Evolutionary conservation across 345 rosid species (phyloP).

Genomic region (Bruguiera sexangula): DNA sequence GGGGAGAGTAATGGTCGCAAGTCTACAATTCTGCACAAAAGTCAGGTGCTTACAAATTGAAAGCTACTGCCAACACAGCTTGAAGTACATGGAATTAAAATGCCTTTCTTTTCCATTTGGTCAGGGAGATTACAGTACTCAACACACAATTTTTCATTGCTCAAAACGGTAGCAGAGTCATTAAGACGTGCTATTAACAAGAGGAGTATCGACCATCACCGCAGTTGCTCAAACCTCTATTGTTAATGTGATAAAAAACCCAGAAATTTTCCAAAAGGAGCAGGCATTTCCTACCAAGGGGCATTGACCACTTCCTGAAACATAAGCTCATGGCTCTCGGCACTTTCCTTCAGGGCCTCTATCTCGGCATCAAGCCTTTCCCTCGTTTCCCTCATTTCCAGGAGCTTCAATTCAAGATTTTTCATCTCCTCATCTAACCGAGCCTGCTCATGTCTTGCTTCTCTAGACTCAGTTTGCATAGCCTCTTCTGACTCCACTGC

Average conservation of each 20-base stretch:
- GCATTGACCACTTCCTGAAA: constrained; percentile 31
- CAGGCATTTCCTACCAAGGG: constrained; percentile 31
- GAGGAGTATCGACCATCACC: background rate
- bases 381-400: constrained; percentile 23
- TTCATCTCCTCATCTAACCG: constrained; percentile 25
- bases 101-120: too few species aligned
- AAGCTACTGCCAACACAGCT: background rate
- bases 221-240: background rate
- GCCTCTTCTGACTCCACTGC: constrained; percentile 28
- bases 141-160: background rate
- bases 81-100: background rate
- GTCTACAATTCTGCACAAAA: background rate
- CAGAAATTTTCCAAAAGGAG: background rate
- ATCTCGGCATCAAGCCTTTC: constrained; percentile 31
- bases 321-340: constrained; percentile 24
- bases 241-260: background rate
- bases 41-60: background rate
- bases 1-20: background rate
- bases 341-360: constrained; percentile 22
- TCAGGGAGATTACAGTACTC: background rate
- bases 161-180: background rate
- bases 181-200: background rate
- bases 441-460: constrained; percentile 23
- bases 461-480: constrained; percentile 21
- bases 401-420: constrained; percentile 28